Base-by-base conservation (phyloP, 2,329 filamentous ascomycete species). In the Aurifilum marmelostoma region DNA sequence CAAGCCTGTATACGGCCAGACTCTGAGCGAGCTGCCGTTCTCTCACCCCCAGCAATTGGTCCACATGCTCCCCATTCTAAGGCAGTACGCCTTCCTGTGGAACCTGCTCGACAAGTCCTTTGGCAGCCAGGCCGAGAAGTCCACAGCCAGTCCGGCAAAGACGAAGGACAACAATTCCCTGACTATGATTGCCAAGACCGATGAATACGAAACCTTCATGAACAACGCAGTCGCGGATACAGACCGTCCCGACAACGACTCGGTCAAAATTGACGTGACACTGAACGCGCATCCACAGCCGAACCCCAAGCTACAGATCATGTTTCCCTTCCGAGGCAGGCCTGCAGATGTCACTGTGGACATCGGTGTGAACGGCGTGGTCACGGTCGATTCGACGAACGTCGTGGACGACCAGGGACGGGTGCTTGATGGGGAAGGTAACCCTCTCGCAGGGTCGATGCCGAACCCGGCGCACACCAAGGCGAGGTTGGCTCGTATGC, bases 31-130 rank as follows among this genome's bases (percentile, higher is more conserved):
- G 67, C 82, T 96, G 41, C 89, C 92, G 0, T 95, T 97, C 75
- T 88, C 88, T 2, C 93, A 97, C 75, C 93, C 93, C 0, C 87
- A 89, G 63, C 92, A 97, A 75, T 81, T 97, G 4, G 81, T 94
- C 8, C 85, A 87, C 66, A 88, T 94, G 75, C 83, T 97, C n/a
- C 92, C 92, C 0, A 82, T 85, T 4, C 81, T 96, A 21, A 85
- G 93, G 18, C 92, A 96, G 76, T 96, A 93, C 75, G 90, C 91
- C 0, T 89, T 91, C 72, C 81, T 93, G 5, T 88, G 88, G 1
- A 87, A 83, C 0, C 78, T 96, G 2, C 82, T 95, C 3, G 81
- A 84, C 67, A 87, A 86, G 63, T 88, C 85, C 68, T 91, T 93
- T 74, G 82, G 81, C 47, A 75, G 79, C 4, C 77, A 74, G 8